These are phyloP conservation scores for Benincasa hispida DNA, from an alignment of 306 rosid genomes.

Conservation along the genomic window DNA sequence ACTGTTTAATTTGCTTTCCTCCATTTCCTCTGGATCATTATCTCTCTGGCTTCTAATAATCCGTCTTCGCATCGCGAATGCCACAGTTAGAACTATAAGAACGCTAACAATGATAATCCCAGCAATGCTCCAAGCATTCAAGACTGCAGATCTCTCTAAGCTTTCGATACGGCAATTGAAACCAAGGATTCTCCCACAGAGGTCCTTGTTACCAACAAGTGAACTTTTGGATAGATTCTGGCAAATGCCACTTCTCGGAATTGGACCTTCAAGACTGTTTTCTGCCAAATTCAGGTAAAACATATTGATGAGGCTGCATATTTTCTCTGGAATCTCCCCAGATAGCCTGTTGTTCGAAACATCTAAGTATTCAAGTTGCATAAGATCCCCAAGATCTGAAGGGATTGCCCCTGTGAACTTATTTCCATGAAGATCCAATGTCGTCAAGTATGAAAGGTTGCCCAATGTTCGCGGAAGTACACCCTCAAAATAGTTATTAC, in stretches of 20 bases:
- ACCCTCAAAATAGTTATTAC: conserved; percentile 53
- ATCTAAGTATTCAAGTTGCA: conserved; percentile 71
- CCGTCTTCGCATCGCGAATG: conserved; percentile 42
- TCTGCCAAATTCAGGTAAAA: conserved; percentile 49
- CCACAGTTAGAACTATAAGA: conserved; percentile 28
- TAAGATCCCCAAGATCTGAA: conserved; percentile 62
- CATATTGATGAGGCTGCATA: conserved; percentile 64
- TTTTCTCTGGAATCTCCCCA: conserved; percentile 66
- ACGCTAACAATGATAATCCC: conserved; percentile 37
- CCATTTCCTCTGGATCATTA: conserved; percentile 36
- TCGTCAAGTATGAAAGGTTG: conserved; percentile 63
- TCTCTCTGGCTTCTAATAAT: conserved; percentile 29
- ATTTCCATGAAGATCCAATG: conserved; percentile 74
- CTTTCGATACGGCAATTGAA: conserved; percentile 34
- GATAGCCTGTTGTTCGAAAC: conserved; percentile 49
- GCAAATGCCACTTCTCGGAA: conserved; percentile 80
- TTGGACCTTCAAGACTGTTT: conserved; percentile 67
- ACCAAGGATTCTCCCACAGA: conserved; percentile 63
- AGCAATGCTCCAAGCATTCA: conserved; percentile 53
- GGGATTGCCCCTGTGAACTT: conserved; percentile 62
- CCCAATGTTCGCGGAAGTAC: conserved; percentile 59
- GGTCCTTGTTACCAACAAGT: conserved; percentile 47
- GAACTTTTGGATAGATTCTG: conserved; percentile 40
- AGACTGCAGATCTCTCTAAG: conserved; percentile 34
- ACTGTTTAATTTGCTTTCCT: conserved; percentile 52